These are phyloP conservation scores for Acanthamoeba royreba DNA, from an alignment of 208 protist species.

Conservation along the genomic window DNA sequence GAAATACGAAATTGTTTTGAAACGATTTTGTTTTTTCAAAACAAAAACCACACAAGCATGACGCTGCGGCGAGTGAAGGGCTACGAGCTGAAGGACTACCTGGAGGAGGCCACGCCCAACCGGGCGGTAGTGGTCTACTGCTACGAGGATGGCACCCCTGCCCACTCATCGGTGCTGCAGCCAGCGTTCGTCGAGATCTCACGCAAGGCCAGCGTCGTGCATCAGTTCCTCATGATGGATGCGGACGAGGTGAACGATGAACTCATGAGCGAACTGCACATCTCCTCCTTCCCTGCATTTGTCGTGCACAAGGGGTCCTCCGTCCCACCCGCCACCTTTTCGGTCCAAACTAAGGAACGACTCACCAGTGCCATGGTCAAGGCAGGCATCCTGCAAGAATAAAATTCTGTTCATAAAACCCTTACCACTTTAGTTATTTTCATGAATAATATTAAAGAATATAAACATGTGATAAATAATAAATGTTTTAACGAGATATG, in stretches of 20 bases:
- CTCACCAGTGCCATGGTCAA: background rate
- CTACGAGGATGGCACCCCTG: slow-evolving; percentile 16
- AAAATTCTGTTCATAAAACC: too few species aligned
- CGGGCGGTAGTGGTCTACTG: background rate
- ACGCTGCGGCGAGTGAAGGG: background rate
- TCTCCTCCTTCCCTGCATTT: background rate
- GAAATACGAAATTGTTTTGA: too few species aligned
- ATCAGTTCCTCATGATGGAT: slow-evolving; percentile 2
- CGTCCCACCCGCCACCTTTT: background rate
- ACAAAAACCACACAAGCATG: too few species aligned
- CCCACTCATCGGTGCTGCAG: background rate
- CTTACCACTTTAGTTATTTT: too few species aligned
- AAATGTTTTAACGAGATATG: too few species aligned
- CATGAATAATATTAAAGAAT: too few species aligned
- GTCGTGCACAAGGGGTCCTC: background rate
- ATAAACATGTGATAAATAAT: too few species aligned
- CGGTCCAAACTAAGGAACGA: background rate
- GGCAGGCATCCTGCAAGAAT: background rate
- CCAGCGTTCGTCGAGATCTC: background rate
- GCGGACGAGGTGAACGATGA: background rate
- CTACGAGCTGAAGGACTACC: background rate
- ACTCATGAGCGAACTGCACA: background rate
- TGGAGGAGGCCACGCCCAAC: background rate
- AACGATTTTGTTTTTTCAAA: too few species aligned
- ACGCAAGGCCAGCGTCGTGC: background rate